A percentile compares a stretch with the other conserved stretches of the same genome.
phyloP scores from a whole-genome alignment of 2,329 filamentous ascomycete species.

The Mariannaea sp. region DNA sequence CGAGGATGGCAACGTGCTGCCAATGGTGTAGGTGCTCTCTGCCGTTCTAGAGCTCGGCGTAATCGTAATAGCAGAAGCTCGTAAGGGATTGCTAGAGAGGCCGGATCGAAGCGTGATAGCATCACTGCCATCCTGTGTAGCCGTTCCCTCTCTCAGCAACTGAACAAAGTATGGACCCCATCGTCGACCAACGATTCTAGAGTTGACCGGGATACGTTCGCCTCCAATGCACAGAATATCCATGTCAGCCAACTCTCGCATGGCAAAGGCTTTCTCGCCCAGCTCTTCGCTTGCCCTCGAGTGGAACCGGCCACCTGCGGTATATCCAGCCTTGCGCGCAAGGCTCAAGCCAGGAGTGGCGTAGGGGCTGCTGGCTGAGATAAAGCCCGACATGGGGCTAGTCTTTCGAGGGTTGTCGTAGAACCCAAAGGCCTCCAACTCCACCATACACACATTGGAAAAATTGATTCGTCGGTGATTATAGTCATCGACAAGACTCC shows the following conservation, averaged over 20 bases:
- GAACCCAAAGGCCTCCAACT: conserved; percentile 94
- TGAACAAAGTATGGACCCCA: conserved; percentile 98
- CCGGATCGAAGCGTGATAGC: conserved; percentile 74
- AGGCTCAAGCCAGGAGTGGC: conserved; percentile 61
- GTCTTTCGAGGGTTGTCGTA: conserved; percentile 91
- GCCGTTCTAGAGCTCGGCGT: conserved; percentile 66
- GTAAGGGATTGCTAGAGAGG: conserved; percentile 60
- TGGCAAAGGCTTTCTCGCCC: conserved; percentile 75
- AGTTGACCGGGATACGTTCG: conserved; percentile 92
- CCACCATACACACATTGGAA: conserved; percentile 93
- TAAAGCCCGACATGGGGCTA: conserved; percentile 78
- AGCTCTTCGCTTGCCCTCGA: conserved; percentile 82
- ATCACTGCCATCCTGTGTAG: conserved; percentile 73
- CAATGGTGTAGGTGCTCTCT: conserved; percentile 53
- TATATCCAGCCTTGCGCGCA: conserved; percentile 64
- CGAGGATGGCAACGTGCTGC: conserved; percentile 51
- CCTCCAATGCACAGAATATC: conserved; percentile 91
- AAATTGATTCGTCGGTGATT: conserved; percentile 98
- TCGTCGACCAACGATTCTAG: conserved; percentile 79
- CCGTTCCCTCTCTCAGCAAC: conserved; percentile 79
- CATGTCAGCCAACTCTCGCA: conserved; percentile 94
- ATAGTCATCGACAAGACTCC: conserved; percentile 95
- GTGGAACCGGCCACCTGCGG: conserved; percentile 76
- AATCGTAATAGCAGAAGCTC: conserved; percentile 85
- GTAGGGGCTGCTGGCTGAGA: conserved; percentile 78